Evolutionary conservation across 345 rosid genomes (phyloP), one percentile per base, ranked within the genome.

Genomic region (Eutrema japonicum): DNA sequence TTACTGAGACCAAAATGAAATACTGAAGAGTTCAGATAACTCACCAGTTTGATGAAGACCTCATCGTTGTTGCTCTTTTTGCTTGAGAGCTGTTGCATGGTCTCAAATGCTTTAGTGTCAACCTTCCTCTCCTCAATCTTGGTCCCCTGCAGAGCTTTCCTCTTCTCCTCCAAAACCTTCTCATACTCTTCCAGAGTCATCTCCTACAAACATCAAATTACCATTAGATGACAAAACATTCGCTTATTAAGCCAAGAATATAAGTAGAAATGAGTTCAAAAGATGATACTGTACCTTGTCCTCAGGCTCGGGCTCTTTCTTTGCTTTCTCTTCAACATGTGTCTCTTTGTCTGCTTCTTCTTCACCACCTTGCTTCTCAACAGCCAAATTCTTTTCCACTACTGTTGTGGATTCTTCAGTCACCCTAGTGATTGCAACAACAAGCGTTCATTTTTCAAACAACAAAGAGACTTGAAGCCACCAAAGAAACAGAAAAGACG

Each of bases 141-240:
- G 52, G 76, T 77, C 1, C 82, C 78, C 69, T 64, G 88, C 51
- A 85, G 72, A 57, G 82, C 85, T 80, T 87, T 89, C 83, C 80
- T 83, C 72, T 87, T 88, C 83, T 87, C 93, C 68, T 82, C 92
- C 64, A 82, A 84, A 56, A 82, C 80, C 79, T 88, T 95, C 77
- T 92, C 82, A 73, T 95, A 95, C 85, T 95, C 96, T 66, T 86
- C 96, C 55, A 95, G 72, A 47, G 98, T 88, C 93, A 95, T 88
- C 80, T 82, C 87, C 99, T 95, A 80, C 14, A 52, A 37, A 64
- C 52, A 68, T 33, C 1, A 18, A 41, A 53, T 8, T 10, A 22
- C 2, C 22, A 51, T 35, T 29, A 47, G 41, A 35, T 37, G 29
- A 18, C 49, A 40, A 40, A 57, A 58, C 33, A 54, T 18, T 14